Evolutionary conservation across 164 flowering plant species (phyloP), one percentile per base, ranked within the genome.

Genomic region (Vitis rotundifolia): DNA sequence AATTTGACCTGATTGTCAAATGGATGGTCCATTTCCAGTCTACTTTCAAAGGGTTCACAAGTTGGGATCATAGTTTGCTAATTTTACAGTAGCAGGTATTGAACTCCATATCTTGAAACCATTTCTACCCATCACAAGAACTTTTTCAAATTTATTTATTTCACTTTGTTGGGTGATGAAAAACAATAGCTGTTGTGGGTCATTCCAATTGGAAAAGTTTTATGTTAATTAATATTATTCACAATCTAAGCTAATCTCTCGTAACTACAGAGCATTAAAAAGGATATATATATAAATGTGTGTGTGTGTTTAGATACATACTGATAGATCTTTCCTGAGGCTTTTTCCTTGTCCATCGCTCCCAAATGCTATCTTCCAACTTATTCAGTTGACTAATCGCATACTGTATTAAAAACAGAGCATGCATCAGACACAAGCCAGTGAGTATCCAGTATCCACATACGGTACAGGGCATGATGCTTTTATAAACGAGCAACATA

Each of bases 281-380:
- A 11, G 37, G 55, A 53, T 53, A 26, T 9, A 22, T 8, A 56
- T 61, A 63, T 14, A 51, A 9, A 59, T 37, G 5, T 31, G 44
- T 37, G 44, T 37, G 44, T 37, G 5, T 37, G 44, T 37, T 37
- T 37, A 37, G 63, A 73, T 62, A 80, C 83, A 49, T 85, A 90
- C 92, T 84, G 71, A 61, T 77, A 54, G 75, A 71, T 15, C 72
- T 87, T 61, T 87, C 89, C n/a, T 68, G 85, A 63, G 88, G 83
- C 72, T 60, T 87, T 78, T 80, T 88, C 81, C 67, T 78, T 52
- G 78, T 70, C 99, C 99, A 93, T 49, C 82, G 81, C 73, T 89
- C 92, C 89, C 87, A 83, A 56, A 96, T 93, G 87, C 89, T 91
- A 53, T 93, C 98, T 83, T 96, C 99, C 87, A 96, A 72, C 73